Conservation (phyloP, 83 land plant species). For the Picea abies region DNA sequence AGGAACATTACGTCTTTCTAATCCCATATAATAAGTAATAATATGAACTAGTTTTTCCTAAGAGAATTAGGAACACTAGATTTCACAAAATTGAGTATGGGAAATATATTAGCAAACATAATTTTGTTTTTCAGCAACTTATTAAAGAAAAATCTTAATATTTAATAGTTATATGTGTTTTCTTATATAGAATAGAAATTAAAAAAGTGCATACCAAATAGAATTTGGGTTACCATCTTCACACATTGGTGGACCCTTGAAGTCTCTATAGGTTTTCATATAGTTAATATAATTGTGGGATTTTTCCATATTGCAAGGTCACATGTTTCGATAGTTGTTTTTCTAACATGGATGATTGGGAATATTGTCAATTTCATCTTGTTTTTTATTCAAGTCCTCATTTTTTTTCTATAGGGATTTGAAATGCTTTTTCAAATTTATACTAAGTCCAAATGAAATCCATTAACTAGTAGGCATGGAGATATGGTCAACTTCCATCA, state of each 20-base stretch:
- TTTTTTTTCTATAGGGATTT: conserved; percentile 39
- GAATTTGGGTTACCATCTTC: conserved; percentile 23
- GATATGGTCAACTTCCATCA: conserved; percentile 46
- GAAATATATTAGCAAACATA: not conserved
- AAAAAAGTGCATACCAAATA: conserved; percentile 37
- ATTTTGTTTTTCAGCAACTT: not conserved
- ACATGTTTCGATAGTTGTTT: conserved; percentile 45
- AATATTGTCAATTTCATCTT: conserved; percentile 36
- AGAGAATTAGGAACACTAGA: no score
- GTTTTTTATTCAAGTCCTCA: conserved; percentile 41
- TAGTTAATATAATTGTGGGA: conserved; percentile 34
- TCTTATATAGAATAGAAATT: no score
- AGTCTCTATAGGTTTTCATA: conserved; percentile 12
- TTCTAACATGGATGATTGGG: conserved; percentile 49
- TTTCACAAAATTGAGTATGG: not conserved
- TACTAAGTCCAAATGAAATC: conserved; percentile 46
- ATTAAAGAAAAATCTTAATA: no score
- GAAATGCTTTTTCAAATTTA: conserved; percentile 40
- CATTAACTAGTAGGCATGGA: conserved; percentile 46
- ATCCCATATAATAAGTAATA: no score
- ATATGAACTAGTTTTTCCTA: no score
- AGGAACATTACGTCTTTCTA: no score
- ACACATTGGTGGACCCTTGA: conserved; percentile 26
- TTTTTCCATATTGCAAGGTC: no score
- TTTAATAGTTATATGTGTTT: no score